Evolutionary conservation across 345 rosid genomes (phyloP).

Genomic region (Zanthoxylum bungeanum): DNA sequence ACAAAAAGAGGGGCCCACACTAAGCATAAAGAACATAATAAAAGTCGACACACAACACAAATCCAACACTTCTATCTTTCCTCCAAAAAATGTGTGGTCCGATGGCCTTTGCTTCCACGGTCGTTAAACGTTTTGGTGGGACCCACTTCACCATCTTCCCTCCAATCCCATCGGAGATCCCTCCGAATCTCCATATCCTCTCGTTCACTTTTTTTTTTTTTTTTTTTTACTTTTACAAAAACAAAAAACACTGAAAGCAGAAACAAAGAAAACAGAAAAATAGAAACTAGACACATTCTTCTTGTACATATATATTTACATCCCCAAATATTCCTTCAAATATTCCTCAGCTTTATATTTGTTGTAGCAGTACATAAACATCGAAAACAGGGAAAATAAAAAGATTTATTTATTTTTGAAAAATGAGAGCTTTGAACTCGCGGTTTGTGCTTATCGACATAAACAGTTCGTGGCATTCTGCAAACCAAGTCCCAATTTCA

Average conservation of each 20-base stretch:
- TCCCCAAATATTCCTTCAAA: not conserved
- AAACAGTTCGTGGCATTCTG: conserved; percentile 64
- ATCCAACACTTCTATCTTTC: not conserved
- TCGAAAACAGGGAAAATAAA: too few species aligned
- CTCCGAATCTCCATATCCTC: conserved; percentile 54
- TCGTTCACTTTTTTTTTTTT: too few species aligned
- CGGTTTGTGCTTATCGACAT: conserved; percentile 65
- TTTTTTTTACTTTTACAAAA: too few species aligned
- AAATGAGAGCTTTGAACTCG: conserved; percentile 59
- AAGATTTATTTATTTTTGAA: too few species aligned
- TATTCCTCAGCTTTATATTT: not conserved
- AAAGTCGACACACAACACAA: not conserved
- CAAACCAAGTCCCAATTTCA: conserved; percentile 41
- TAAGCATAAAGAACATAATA: too few species aligned
- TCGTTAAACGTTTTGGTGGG: conserved; percentile 28
- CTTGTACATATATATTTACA: too few species aligned
- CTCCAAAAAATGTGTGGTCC: conserved; percentile 9
- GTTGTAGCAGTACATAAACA: too few species aligned
- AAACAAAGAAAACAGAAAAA: not conserved
- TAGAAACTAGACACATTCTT: too few species aligned
- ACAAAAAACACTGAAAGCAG: not conserved
- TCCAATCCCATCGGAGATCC: conserved; percentile 55
- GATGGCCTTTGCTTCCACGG: conserved; percentile 16
- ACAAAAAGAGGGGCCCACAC: too few species aligned
- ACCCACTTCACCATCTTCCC: conserved; percentile 39